These are phyloP conservation scores for Citropsis articulata DNA, from an alignment of 345 rosid genomes.

Conservation along the genomic window DNA sequence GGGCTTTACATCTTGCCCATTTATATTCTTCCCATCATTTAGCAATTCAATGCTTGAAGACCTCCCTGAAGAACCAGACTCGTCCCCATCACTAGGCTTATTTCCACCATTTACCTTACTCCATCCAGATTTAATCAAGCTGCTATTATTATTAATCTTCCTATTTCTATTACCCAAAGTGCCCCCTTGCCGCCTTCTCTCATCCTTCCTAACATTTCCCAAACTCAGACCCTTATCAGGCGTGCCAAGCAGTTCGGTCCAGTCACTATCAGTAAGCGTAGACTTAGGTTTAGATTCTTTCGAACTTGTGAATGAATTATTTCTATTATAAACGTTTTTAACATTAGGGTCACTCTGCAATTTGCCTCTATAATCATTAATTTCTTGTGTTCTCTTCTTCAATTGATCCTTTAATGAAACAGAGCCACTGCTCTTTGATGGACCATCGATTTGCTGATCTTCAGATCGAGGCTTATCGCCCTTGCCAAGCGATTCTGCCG, in stretches of 20 bases:
- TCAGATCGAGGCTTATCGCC: slow-evolving; percentile 58
- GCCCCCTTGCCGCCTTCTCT: slow-evolving; percentile 35
- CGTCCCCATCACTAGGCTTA: slow-evolving; percentile 52
- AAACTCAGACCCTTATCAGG: slow-evolving; percentile 37
- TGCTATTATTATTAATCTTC: slow-evolving; percentile 31
- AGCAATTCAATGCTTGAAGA: slow-evolving; percentile 43
- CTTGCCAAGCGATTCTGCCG: slow-evolving; percentile 86
- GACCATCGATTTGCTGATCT: slow-evolving; percentile 40
- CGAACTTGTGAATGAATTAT: slow-evolving; percentile 17
- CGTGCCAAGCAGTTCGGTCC: slow-evolving; percentile 78
- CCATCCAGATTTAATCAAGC: slow-evolving; percentile 25
- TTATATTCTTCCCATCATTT: slow-evolving; percentile 30
- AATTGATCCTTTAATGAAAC: slow-evolving; percentile 85
- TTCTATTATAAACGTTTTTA: slow-evolving; percentile 15
- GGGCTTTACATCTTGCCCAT: slow-evolving; percentile 23
- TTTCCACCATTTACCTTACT: slow-evolving; percentile 36
- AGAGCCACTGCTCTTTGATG: slow-evolving; percentile 44
- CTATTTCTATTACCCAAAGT: slow-evolving; percentile 38
- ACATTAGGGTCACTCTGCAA: slow-evolving; percentile 38
- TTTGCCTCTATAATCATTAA: slow-evolving; percentile 41
- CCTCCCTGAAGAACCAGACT: slow-evolving; percentile 47
- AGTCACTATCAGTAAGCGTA: slow-evolving; percentile 70
- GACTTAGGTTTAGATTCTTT: slow-evolving; percentile 30
- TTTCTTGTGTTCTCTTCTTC: slow-evolving; percentile 51
- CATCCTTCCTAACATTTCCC: slow-evolving; percentile 43